These are phyloP conservation scores for Metschnikowia picachoensis DNA, from an alignment of 805 yeast genomes.

Conservation along the genomic window DNA sequence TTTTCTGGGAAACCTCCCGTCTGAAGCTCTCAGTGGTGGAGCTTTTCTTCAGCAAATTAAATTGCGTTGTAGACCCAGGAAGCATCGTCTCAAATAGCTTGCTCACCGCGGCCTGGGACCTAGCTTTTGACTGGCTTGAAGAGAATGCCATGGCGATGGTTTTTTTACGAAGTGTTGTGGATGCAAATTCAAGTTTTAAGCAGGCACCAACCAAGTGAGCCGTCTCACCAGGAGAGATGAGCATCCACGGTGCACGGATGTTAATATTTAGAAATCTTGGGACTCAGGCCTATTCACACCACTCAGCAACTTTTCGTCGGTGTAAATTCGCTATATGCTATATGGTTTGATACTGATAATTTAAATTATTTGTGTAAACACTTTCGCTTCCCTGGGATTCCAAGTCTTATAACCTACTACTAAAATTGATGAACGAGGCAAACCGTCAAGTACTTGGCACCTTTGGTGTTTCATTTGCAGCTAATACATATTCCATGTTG, in stretches of 20 bases:
- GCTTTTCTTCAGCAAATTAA: constrained; percentile 3
- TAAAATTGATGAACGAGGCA: too few species aligned
- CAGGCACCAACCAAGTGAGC: background rate
- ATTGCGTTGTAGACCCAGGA: constrained; percentile 15
- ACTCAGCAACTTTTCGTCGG: background rate
- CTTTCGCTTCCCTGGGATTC: too few species aligned
- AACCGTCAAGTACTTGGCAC: too few species aligned
- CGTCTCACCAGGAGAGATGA: constrained; percentile 3
- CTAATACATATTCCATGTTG: too few species aligned
- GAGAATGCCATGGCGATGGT: constrained; percentile 18
- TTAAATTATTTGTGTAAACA: too few species aligned
- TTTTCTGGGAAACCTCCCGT: constrained; percentile 15
- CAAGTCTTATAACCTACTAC: too few species aligned
- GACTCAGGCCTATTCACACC: background rate
- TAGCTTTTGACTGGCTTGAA: constrained; percentile 19
- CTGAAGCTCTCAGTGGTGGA: constrained; percentile 17
- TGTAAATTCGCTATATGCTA: background rate
- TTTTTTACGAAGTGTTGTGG: background rate
- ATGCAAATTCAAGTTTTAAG: background rate
- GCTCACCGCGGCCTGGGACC: constrained; percentile 24
- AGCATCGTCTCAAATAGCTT: constrained; percentile 24
- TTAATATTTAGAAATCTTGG: too few species aligned
- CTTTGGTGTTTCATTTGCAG: too few species aligned
- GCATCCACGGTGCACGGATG: constrained; percentile 7
- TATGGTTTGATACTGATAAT: too few species aligned